Evolutionary conservation across 73 alveolate genomes (phyloP), one percentile per base, ranked within the genome.

Genomic region (Uronychia setigera): DNA sequence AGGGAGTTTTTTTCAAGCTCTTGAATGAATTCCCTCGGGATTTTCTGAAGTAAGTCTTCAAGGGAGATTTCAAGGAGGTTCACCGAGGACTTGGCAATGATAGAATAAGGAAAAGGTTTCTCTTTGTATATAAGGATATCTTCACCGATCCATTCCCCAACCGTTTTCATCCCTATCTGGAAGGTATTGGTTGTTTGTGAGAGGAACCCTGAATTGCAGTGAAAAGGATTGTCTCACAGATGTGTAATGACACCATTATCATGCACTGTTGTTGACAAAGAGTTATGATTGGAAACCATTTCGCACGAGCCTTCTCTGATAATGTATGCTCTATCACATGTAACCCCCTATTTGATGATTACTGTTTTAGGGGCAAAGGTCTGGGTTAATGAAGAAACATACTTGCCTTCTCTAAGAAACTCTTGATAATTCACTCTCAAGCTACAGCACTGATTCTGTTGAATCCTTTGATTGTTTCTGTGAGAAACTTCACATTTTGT

Each of bases 91-190:
- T 76, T n/a, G 58, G 81, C 32, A 31, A 85, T 59, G 29, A 85
- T 74, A 19, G 91, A 77, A 32, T 77, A 85, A 1, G 81, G 81
- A 78, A 85, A 85, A 0, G 91, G 86, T 30, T 85, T 81, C 33
- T 85, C 86, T 58, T 78, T 76, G 32, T 67, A 33, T 0, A 74
- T 81, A 26, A 85, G 80, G 25, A 85, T 77, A 29, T 85, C 91
- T 35, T 85, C 91, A 14, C 86, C 91, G 28, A 79, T 82, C 91
- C 91, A 85, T 30, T 85, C 58, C 58, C 79, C 77, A 27, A 74
- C 86, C 30, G 83, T 78, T 1, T 74, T 76, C 26, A 85, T 31
- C 31, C 91, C 91, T 26, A 85, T 85, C 74, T 77, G 77, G 78
- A 85, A 85, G 26, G 86, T 35, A 30, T 85, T 85, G 26, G 67